These are phyloP conservation scores for Suillus lakei DNA, from an alignment of 768 basidiomycete species.

Conservation along the genomic window DNA sequence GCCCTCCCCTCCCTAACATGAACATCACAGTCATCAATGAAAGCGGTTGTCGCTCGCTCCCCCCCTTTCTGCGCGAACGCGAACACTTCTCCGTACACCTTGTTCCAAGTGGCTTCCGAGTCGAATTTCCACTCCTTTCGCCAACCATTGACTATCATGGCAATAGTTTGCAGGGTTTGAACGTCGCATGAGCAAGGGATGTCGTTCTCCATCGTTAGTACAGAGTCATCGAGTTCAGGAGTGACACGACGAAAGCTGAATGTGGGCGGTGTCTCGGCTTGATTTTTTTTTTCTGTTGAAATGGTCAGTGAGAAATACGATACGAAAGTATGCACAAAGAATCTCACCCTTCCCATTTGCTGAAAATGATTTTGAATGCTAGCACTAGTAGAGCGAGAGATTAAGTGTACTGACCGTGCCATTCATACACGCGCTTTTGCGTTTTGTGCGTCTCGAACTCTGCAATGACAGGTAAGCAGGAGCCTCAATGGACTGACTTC, in stretches of 20 bases:
- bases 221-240: no score
- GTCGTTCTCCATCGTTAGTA: background rate
- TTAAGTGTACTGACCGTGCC: background rate
- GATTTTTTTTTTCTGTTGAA: no score
- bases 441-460: background rate
- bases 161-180: background rate
- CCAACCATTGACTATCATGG: background rate
- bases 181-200: background rate
- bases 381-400: background rate
- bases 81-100: background rate
- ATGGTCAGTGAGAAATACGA: no score
- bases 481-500: background rate
- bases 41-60: background rate
- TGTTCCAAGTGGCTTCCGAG: slow-evolving; percentile 1
- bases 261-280: no score
- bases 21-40: background rate
- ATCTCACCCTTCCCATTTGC: slow-evolving; percentile 1
- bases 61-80: background rate
- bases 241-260: no score
- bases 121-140: background rate
- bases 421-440: background rate
- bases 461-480: background rate
- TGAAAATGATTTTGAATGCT: background rate
- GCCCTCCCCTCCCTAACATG: slow-evolving; percentile 3
- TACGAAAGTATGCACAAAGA: no score